Base-by-base conservation (phyloP, 495 filamentous ascomycete genomes). In the Mycothermus thermophilus region DNA sequence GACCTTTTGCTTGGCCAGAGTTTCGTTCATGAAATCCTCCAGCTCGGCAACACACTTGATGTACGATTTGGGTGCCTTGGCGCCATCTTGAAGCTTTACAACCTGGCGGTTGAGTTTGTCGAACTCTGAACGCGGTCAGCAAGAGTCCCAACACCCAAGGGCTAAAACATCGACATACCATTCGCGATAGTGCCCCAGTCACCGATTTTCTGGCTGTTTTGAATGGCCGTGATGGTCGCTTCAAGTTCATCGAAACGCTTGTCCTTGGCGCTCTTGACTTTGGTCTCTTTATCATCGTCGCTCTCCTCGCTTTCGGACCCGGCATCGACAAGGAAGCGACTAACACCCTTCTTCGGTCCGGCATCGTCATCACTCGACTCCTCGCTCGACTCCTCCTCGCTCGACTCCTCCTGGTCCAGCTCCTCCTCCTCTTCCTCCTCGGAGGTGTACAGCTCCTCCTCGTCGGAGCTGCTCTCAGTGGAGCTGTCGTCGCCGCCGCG, bases 31-130 rank as follows among this genome's bases (percentile, higher is more conserved):
- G 56, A 81, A 79, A 55, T 94, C 88, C 64, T 99, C 92, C 27
- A 99, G 66, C 48, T 96, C 88, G 42, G 88, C 77, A 47, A 99
- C 76, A 43, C 79, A 74, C 67, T 87, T 86, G 62, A 99, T 72
- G 59, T 94, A 99, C 34, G 81, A 53, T 63, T 87, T 94, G 10
- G 92, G 92, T 19, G 74, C 69, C 44, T 78, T 77, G 38, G 80
- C 79, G 32, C 75, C 67, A 59, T 83, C 74, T 41, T 68, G 72
- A 31, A 90, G 71, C 60, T 86, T 88, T 39, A 69, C 58, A 32
- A 93, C 72, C 58, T 93, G 80, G 35, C 86, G 77, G 66, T 93
- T 96, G 53, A 99, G 72, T 67, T 88, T 94, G 58, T 99, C 90
- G 67, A 92, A 96, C 59, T 96, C 87, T 92, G 48, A 2, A 11